Evolutionary conservation across 2,329 filamentous ascomycete species (phyloP).

Genomic region (Trichoderma atroviride): DNA sequence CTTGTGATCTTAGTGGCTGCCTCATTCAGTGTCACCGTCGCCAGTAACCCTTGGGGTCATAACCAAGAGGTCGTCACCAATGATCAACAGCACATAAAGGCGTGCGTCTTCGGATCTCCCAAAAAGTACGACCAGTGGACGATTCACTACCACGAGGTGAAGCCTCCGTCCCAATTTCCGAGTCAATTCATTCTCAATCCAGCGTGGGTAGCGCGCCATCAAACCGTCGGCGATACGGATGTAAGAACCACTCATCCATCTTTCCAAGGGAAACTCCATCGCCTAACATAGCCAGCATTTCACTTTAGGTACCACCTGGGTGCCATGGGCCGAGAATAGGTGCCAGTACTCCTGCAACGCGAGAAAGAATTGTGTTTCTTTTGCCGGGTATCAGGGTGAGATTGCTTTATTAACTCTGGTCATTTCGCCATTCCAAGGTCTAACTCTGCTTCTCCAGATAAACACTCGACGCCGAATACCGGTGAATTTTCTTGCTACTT

Average conservation of each 20-base stretch:
- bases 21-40: not conserved
- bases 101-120: conserved; percentile 22
- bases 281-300: conserved; percentile 18
- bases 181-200: conserved; percentile 21
- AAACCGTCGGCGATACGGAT: conserved; percentile 1
- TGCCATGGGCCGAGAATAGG: conserved; percentile 26
- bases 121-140: conserved; percentile 10
- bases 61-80: not conserved
- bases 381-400: conserved; percentile 27
- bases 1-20: not conserved
- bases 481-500: conserved; percentile 25
- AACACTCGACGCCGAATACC: not conserved
- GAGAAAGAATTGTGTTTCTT: conserved; percentile 25
- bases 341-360: conserved; percentile 29
- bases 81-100: not conserved
- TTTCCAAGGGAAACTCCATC: not conserved
- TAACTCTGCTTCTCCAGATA: not conserved
- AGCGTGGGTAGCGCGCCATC: conserved; percentile 20
- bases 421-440: not conserved
- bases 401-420: not conserved
- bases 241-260: not conserved
- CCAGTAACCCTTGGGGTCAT: not conserved
- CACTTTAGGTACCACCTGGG: not conserved
- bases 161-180: not conserved
- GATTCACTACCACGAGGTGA: conserved; percentile 25